These are phyloP conservation scores for Dioscorea dumetorum DNA, from an alignment of 106 monocot genomes.

Conservation along the genomic window DNA sequence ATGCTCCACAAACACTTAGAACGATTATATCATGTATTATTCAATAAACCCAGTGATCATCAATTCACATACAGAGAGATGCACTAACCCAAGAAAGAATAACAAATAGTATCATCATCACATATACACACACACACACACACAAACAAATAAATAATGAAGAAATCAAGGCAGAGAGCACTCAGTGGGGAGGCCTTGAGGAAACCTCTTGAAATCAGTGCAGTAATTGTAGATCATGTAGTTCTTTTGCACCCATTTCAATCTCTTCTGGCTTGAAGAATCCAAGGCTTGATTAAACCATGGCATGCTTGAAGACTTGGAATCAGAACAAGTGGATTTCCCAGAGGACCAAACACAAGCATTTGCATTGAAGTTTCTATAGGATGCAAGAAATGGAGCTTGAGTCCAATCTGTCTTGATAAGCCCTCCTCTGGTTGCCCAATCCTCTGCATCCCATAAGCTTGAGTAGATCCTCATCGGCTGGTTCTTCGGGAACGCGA, in stretches of 20 bases:
- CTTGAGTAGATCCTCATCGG: conserved; percentile 13
- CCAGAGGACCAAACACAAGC: conserved; percentile 29
- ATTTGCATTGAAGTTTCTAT: conserved; percentile 31
- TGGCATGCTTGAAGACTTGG: neutral
- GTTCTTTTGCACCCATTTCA: conserved; percentile 23
- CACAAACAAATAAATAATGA: neutral
- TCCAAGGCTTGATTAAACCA: conserved; percentile 30
- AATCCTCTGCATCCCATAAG: conserved; percentile 9
- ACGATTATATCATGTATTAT: too few relatives aligned
- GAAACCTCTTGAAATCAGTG: conserved; percentile 31
- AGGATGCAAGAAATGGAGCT: conserved; percentile 46
- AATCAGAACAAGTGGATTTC: conserved; percentile 1
- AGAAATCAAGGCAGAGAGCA: conserved; percentile 12
- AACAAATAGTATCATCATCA: too few relatives aligned
- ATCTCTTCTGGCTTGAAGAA: conserved; percentile 3
- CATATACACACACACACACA: too few relatives aligned
- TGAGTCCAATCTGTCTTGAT: conserved; percentile 52
- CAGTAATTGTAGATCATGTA: conserved; percentile 63
- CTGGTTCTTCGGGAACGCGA: conserved; percentile 7
- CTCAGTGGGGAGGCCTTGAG: conserved; percentile 33
- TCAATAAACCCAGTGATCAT: too few relatives aligned
- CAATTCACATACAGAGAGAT: too few relatives aligned
- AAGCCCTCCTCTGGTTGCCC: conserved; percentile 53
- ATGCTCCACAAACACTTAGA: neutral
- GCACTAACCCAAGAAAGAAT: too few relatives aligned